phyloP scores from a whole-genome alignment of 495 filamentous ascomycete species.

The Penicillium soppii region DNA sequence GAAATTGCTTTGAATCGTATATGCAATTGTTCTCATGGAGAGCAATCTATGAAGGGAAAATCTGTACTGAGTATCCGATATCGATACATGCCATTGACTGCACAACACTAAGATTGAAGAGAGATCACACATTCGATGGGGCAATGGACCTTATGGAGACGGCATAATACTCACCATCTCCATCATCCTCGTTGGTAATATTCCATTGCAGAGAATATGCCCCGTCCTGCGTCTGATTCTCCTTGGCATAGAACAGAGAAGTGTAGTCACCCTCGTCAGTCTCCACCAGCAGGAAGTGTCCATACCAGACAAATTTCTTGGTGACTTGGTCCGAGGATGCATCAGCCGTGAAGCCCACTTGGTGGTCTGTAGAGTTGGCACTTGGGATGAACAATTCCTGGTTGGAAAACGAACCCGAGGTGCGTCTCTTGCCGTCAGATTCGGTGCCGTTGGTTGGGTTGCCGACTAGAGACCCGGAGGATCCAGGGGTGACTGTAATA shows the following conservation, averaged over 20 bases:
- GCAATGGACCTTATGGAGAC: constrained; percentile 1
- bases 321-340: constrained; percentile 12
- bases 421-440: background rate
- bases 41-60: no score
- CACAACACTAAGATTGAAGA: no score
- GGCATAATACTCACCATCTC: background rate
- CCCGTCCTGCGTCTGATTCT: background rate
- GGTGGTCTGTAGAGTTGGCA: constrained; percentile 7
- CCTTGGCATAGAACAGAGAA: constrained; percentile 31
- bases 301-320: constrained; percentile 31
- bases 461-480: background rate
- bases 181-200: constrained; percentile 3
- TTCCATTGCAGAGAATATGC: constrained; percentile 9
- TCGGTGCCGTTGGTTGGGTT: background rate
- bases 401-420: constrained; percentile 9
- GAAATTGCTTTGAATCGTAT: no score
- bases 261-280: constrained; percentile 21
- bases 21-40: no score
- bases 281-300: constrained; percentile 17
- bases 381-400: constrained; percentile 25
- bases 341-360: constrained; percentile 5
- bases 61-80: no score
- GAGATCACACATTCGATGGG: constrained; percentile 1
- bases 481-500: background rate
- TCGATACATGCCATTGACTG: no score